Evolutionary conservation across 352 stramenopile species (phyloP), one percentile per base, ranked within the genome.

Genomic region (Peronospora destructor): DNA sequence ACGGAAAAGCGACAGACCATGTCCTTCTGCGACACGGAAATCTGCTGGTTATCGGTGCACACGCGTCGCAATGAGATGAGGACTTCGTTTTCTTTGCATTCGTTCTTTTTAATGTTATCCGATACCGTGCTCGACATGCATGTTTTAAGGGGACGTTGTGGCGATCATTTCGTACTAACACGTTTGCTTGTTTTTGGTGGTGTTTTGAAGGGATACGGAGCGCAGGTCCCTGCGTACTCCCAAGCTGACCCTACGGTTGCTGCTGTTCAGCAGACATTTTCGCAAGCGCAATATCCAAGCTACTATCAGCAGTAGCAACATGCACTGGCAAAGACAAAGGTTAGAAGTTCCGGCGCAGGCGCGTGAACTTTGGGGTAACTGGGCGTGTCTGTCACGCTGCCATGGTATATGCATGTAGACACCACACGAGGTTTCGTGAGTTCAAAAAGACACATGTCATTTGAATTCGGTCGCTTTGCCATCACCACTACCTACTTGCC

Each of bases 231-330:
- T 49, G 60, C 49, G 25, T 84, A 85, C 47, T 46, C 68, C 32
- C 64, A 80, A 58, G 67, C 61, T 0, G 65, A 73, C 11, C 23
- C 66, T 32, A 47, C 60, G 8, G 45, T 50, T 26, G 44, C 52
- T 38, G 59, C 55, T 43, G 36, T 45, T 9, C 64, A 71, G 28
- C 60, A 74, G 42, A 49, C 38, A 13, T 84, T 81, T 49, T 63
- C 69, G 8, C 67, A 78, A 57, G 67, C 72, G 14, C 73, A 84
- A 62, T 85, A 86, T 57, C 63, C 73, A 35, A 76, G 61, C 19
- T 86, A 85, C 60, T 88, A 86, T 40, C 72, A 87, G 53, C 68
- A 82, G 47, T 66, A 76, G 41, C 39, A 62, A 46, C 13, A 40
- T 16, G 39, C n/a, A 26, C n/a, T 33, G 29, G 17, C 23, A 26